phyloP scores from a whole-genome alignment of 2,329 filamentous ascomycete species.

The Blumeria graminis region DNA sequence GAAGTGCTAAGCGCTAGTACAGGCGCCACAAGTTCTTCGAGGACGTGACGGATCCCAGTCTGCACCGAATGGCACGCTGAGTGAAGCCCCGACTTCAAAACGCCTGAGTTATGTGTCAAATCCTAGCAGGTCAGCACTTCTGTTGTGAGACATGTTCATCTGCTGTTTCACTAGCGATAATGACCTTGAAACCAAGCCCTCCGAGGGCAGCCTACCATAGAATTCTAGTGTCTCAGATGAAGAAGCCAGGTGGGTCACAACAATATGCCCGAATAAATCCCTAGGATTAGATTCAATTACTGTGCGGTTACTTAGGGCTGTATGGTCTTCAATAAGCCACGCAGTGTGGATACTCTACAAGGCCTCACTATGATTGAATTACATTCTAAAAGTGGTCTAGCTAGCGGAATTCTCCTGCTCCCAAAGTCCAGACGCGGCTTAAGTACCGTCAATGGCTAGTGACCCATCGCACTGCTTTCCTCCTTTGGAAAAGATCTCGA shows the following conservation, averaged over 20 bases:
- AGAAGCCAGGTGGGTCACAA: neutral
- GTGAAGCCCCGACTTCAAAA: neutral
- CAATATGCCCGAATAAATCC: neutral
- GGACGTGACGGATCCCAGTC: neutral
- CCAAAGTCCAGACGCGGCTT: neutral
- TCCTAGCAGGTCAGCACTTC: neutral
- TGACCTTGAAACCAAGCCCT: no score
- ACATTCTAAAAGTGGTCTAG: no score
- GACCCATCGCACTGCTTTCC: neutral
- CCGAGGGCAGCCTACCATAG: neutral
- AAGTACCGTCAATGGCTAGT: neutral
- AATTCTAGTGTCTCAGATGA: neutral
- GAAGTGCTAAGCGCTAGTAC: neutral
- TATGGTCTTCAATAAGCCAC: neutral
- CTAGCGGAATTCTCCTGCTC: neutral
- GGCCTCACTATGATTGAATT: no score
- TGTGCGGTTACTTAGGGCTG: neutral
- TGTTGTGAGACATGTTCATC: neutral
- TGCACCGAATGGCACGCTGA: neutral
- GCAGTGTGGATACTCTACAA: neutral
- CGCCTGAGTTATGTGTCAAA: neutral
- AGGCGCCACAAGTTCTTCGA: neutral
- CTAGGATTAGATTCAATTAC: neutral
- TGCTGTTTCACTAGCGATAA: neutral
- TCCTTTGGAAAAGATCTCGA: neutral